phyloP scores from a whole-genome alignment of 257 asterid species.

The Echium plantagineum region DNA sequence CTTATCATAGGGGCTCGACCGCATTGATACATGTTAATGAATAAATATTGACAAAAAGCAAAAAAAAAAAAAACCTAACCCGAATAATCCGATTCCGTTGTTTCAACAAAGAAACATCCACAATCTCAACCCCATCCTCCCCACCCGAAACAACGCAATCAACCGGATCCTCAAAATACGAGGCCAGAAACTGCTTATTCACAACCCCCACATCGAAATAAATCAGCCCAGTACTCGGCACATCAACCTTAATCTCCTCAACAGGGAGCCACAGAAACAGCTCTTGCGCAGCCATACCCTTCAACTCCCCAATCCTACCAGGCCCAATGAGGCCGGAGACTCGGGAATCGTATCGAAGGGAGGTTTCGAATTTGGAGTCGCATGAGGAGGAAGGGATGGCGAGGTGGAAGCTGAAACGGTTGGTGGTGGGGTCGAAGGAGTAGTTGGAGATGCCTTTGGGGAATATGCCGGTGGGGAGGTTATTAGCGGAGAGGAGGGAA shows the following conservation, averaged over 20 bases:
- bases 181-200: slow-evolving; percentile 67
- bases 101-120: slow-evolving; percentile 18
- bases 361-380: slow-evolving; percentile 71
- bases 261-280: slow-evolving; percentile 86
- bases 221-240: slow-evolving; percentile 86
- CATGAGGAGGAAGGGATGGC: slow-evolving; percentile 38
- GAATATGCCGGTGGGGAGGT: slow-evolving; percentile 63
- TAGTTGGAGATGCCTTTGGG: slow-evolving; percentile 57
- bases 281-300: slow-evolving; percentile 74
- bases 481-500: slow-evolving; percentile 43
- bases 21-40: too few relatives aligned
- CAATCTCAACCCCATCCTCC: slow-evolving; percentile 8
- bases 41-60: too few relatives aligned
- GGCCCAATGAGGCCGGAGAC: slow-evolving; percentile 40
- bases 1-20: too few relatives aligned
- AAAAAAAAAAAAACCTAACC: neutral
- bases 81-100: slow-evolving; percentile 2
- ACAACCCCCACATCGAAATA: slow-evolving; percentile 79
- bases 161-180: slow-evolving; percentile 68
- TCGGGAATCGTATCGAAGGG: slow-evolving; percentile 45
- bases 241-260: slow-evolving; percentile 55
- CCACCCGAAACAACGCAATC: slow-evolving; percentile 38
- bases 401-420: slow-evolving; percentile 44
- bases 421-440: slow-evolving; percentile 38
- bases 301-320: slow-evolving; percentile 41